These are phyloP conservation scores for Tolypocladium ovalisporum DNA, from an alignment of 2,329 filamentous ascomycete genomes.

Conservation along the genomic window DNA sequence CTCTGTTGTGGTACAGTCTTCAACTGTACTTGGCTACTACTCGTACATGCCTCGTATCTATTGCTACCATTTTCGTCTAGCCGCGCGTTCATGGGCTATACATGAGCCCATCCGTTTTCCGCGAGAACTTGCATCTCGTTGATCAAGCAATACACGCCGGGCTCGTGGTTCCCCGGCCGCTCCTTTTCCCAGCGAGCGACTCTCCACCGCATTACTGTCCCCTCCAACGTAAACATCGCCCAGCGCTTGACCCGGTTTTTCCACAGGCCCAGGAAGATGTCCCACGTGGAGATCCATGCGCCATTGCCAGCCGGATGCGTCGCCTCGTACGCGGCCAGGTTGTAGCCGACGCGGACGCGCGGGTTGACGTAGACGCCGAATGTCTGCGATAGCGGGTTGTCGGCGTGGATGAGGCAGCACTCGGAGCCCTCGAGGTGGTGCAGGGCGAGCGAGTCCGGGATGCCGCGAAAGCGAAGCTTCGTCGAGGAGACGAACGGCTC, in stretches of 20 bases:
- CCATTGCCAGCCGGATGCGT: slow-evolving; percentile 25
- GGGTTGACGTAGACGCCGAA: slow-evolving; percentile 59
- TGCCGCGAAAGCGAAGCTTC: slow-evolving; percentile 49
- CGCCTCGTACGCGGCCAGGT: slow-evolving; percentile 35
- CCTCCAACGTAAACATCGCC: slow-evolving; percentile 16
- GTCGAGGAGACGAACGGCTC: slow-evolving; percentile 39
- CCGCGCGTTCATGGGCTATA: slow-evolving; percentile 16
- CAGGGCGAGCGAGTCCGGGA: slow-evolving; percentile 49
- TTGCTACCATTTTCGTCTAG: background rate
- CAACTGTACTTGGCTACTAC: too few relatives aligned
- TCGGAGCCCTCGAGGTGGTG: slow-evolving; percentile 65
- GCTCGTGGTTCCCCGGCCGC: slow-evolving; percentile 25
- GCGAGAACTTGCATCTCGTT: slow-evolving; percentile 52
- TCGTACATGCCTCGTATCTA: too few relatives aligned
- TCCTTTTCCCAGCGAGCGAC: slow-evolving; percentile 26
- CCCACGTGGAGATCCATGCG: slow-evolving; percentile 35
- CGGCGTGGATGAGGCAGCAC: slow-evolving; percentile 67
- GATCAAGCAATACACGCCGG: slow-evolving; percentile 41
- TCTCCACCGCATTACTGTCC: slow-evolving; percentile 25
- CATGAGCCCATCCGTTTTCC: slow-evolving; percentile 48
- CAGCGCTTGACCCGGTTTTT: slow-evolving; percentile 41
- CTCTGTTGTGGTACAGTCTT: too few relatives aligned
- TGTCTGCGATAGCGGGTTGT: slow-evolving; percentile 46
- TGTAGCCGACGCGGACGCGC: slow-evolving; percentile 57
- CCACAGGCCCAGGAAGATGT: slow-evolving; percentile 47